Evolutionary conservation across 768 basidiomycete genomes (phyloP).

Genomic region (Gymnopilus dilepis): DNA sequence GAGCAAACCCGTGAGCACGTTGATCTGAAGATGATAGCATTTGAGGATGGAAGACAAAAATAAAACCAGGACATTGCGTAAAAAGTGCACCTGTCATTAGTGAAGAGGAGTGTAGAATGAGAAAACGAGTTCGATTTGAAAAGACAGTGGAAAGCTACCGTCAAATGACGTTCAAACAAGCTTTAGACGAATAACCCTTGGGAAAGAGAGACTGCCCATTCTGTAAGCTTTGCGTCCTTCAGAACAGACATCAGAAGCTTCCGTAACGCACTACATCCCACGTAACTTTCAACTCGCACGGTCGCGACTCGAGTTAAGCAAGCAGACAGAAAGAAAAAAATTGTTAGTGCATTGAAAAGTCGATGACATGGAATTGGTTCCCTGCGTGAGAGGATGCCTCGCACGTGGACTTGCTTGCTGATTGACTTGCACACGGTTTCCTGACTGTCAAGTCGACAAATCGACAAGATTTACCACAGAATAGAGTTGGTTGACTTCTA

Average conservation of each 20-base stretch:
- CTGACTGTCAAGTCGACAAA: neutral
- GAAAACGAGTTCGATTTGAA: neutral
- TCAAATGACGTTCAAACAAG: neutral
- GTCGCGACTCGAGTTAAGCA: neutral
- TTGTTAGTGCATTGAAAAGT: neutral
- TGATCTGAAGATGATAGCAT: neutral
- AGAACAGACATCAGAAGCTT: neutral
- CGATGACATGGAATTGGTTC: neutral
- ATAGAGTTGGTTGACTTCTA: neutral
- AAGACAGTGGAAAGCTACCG: neutral
- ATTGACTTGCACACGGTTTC: neutral
- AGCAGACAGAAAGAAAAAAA: neutral
- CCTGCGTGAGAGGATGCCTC: neutral
- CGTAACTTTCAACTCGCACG: neutral
- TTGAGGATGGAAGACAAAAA: neutral
- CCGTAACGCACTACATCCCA: neutral
- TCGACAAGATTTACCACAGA: neutral
- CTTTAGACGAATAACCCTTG: neutral
- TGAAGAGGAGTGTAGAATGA: slow-evolving; percentile 4
- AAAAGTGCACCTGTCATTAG: neutral
- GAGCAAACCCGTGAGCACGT: slow-evolving; percentile 6
- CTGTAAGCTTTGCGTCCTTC: neutral
- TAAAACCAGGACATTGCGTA: neutral
- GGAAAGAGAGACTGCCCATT: neutral
- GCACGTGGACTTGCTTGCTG: neutral